A percentile compares a stretch with the other conserved stretches of the same genome.
These are phyloP conservation scores for Apiospora pterosperma DNA, from an alignment of 2,329 filamentous ascomycete species.

Conservation along the genomic window DNA sequence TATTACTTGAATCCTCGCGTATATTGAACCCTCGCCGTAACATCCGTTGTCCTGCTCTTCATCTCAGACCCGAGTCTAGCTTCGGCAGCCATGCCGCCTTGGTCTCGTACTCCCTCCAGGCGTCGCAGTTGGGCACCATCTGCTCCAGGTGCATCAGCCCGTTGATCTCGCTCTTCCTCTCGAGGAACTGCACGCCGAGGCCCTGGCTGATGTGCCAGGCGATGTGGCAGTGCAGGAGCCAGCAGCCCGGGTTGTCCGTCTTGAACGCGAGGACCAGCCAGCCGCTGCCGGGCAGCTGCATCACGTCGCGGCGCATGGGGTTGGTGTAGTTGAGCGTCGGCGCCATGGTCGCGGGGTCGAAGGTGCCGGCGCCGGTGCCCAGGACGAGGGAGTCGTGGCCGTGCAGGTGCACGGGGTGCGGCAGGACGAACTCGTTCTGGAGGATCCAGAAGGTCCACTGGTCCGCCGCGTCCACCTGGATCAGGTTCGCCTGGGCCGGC, in stretches of 20 bases:
- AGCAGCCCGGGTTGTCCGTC: slow-evolving; percentile 38
- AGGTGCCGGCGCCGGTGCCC: slow-evolving; percentile 24
- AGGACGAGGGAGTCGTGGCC: slow-evolving; percentile 39
- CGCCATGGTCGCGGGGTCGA: slow-evolving; percentile 19
- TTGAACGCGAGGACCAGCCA: slow-evolving; percentile 35
- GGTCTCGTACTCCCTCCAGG: neutral
- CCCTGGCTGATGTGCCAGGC: slow-evolving; percentile 44
- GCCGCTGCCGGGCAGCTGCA: slow-evolving; percentile 28
- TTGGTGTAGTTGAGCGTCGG: slow-evolving; percentile 25
- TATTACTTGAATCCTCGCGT: too few species aligned
- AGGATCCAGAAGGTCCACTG: slow-evolving; percentile 32
- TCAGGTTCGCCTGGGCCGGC: slow-evolving; percentile 24
- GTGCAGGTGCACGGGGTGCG: slow-evolving; percentile 39
- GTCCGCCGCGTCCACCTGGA: slow-evolving; percentile 17
- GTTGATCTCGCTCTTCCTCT: slow-evolving; percentile 22
- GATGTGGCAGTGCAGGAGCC: slow-evolving; percentile 39
- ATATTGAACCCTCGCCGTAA: too few species aligned
- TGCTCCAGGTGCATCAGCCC: neutral
- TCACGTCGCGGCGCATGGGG: slow-evolving; percentile 34
- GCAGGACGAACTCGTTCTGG: slow-evolving; percentile 21
- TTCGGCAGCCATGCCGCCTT: neutral
- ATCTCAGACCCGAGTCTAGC: slow-evolving; percentile 5
- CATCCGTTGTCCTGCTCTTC: too few species aligned
- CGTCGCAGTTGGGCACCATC: slow-evolving; percentile 4
- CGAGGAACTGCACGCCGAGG: slow-evolving; percentile 50